A percentile compares a stretch with the other conserved stretches of the same genome.
phyloP scores from a whole-genome alignment of 345 rosid species.

The Boechera retrofracta region DNA sequence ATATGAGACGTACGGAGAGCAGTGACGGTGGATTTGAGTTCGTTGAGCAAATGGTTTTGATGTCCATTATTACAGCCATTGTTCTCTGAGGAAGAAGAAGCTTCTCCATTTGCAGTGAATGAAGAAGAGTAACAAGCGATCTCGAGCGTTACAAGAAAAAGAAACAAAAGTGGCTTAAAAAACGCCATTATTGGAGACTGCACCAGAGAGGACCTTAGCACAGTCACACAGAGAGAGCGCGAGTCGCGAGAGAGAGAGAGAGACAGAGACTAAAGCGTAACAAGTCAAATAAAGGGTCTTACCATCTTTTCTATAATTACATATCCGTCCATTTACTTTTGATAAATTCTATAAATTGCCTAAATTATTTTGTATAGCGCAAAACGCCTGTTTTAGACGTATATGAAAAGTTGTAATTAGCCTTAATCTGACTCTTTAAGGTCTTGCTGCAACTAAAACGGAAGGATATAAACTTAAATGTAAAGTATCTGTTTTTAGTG shows the following conservation, averaged over 20 bases:
- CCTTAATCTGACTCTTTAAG: slow-evolving; percentile 11
- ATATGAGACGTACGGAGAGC: slow-evolving; percentile 40
- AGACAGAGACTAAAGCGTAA: slow-evolving; percentile 34
- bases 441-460: slow-evolving; percentile 35
- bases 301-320: slow-evolving; percentile 31
- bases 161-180: slow-evolving; percentile 38
- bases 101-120: background rate
- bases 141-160: slow-evolving; percentile 31
- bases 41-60: slow-evolving; percentile 30
- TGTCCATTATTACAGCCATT: slow-evolving; percentile 18
- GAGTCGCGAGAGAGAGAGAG: slow-evolving; percentile 32
- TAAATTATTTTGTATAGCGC: background rate
- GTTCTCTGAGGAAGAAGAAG: slow-evolving; percentile 28
- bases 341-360: background rate
- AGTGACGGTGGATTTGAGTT: slow-evolving; percentile 48
- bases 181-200: slow-evolving; percentile 49
- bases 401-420: slow-evolving; percentile 17
- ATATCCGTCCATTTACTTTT: background rate
- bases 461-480: slow-evolving; percentile 40
- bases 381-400: slow-evolving; percentile 9
- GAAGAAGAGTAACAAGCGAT: slow-evolving; percentile 18
- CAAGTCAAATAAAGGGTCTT: slow-evolving; percentile 42
- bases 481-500: slow-evolving; percentile 7
- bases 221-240: background rate
- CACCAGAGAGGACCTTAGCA: slow-evolving; percentile 37